These are phyloP conservation scores for Gillenia trifoliata DNA, from an alignment of 306 rosid species.

Conservation along the genomic window DNA sequence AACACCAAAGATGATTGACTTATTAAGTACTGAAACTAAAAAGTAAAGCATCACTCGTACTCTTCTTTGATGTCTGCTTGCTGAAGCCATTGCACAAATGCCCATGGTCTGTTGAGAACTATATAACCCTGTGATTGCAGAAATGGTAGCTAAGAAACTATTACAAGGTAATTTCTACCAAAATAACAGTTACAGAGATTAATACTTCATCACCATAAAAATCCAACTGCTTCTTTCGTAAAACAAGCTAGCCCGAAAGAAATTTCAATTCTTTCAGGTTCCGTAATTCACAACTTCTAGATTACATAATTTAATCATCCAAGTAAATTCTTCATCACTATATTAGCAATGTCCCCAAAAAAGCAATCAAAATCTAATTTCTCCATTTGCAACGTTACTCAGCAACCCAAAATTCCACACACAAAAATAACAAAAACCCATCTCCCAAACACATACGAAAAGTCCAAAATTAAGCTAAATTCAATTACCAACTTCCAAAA, in stretches of 20 bases:
- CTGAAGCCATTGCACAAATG: conserved; percentile 98
- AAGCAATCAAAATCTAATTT: not conserved
- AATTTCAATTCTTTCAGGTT: not conserved
- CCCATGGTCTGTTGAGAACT: conserved; percentile 99
- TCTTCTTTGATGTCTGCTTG: conserved; percentile 93
- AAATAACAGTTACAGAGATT: not conserved
- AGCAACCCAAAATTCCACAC: not conserved
- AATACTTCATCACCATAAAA: not conserved
- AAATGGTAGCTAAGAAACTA: not conserved
- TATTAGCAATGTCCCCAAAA: not conserved
- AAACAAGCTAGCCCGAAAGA: not conserved
- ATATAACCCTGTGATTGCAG: conserved; percentile 74
- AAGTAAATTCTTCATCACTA: not conserved
- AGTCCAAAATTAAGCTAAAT: not conserved
- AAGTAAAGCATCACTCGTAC: conserved; percentile 39
- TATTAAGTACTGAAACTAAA: conserved; percentile 11
- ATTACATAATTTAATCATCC: not conserved
- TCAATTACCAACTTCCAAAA: not conserved
- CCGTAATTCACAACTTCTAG: not conserved
- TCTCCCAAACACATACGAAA: not conserved
- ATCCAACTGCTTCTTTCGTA: not conserved
- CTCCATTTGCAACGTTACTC: not conserved
- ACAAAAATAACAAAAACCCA: not conserved
- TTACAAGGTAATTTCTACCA: conserved; percentile 4
- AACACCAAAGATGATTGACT: not conserved